These are phyloP conservation scores for Fusarium dimerum DNA, from an alignment of 2,329 filamentous ascomycete species.

Conservation along the genomic window DNA sequence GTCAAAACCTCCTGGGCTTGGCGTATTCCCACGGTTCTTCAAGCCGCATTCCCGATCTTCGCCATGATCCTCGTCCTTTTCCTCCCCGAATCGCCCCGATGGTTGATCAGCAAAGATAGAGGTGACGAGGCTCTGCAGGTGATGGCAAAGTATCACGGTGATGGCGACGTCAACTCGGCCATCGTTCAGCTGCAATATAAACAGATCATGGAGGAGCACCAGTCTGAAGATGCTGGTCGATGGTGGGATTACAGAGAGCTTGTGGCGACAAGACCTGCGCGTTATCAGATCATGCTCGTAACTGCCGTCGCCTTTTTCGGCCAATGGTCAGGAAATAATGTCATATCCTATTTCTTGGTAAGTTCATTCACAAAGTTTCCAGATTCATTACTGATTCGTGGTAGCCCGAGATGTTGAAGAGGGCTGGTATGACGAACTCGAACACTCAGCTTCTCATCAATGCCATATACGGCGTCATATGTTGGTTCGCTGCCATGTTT, in stretches of 20 bases:
- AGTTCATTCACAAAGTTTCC: neutral
- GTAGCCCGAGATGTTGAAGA: conserved; percentile 44
- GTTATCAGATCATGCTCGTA: conserved; percentile 43
- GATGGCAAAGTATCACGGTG: conserved; percentile 44
- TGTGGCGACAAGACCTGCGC: conserved; percentile 38
- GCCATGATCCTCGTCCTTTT: conserved; percentile 36
- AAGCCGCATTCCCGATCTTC: conserved; percentile 42
- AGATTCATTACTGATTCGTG: neutral
- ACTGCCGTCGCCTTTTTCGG: conserved; percentile 42
- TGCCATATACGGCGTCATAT: conserved; percentile 53
- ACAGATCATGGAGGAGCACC: conserved; percentile 40
- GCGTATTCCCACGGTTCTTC: conserved; percentile 44
- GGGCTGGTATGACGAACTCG: conserved; percentile 45
- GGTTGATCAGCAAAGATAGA: conserved; percentile 41
- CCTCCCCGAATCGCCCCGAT: conserved; percentile 45
- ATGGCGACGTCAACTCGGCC: conserved; percentile 43
- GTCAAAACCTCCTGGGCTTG: conserved; percentile 39
- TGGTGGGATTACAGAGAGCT: conserved; percentile 50
- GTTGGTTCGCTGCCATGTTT: conserved; percentile 48
- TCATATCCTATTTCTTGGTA: conserved; percentile 49
- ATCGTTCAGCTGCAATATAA: conserved; percentile 44
- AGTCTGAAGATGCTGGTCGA: conserved; percentile 45
- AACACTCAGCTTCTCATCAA: conserved; percentile 48
- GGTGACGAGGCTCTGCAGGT: conserved; percentile 36
- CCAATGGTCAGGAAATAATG: conserved; percentile 46